Evolutionary conservation across 2,329 filamentous ascomycete species (phyloP), one percentile per base, ranked within the genome.

Genomic region (Fusarium burgessii): DNA sequence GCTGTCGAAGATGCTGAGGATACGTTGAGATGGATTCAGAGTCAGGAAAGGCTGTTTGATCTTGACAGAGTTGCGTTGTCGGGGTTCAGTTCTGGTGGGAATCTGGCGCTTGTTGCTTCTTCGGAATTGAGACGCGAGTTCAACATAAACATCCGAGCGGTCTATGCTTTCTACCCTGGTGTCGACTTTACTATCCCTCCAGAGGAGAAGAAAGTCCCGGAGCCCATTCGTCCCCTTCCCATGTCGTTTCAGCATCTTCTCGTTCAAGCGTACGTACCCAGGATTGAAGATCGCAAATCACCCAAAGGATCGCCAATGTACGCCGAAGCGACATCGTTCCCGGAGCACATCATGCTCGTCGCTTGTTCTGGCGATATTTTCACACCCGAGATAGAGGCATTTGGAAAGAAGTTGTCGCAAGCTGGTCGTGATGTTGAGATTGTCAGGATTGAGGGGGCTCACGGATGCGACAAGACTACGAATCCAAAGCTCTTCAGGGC

Each of bases 11-110:
- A 77, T 12, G 71, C 80, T 74, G 46, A 85, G 59, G 84, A 86
- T 62, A 77, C 79, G 2, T 17, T 76, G 3, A 57, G 66, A 50
- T 49, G 81, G 83, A 66, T 81, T 2, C 55, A 58, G n/a, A 65
- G 75, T 2, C 76, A 71, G 41, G 46, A 68, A 1, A 74, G 71
- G 18, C 61, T 72, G 15, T 79, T 81, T 27, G 78, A 84, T 70
- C 64, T 76, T 3, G 66, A 73, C 2, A 71, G 76, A 1, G 70
- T 87, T 12, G 85, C 82, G 4, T 47, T 87, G 0, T 83, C 82
- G 9, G 86, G 86, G 1, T 84, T 84, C 47, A 84, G 82, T 13
- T 82, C 83, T 0, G 86, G 86, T 2, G 85, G 78, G 2, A 85
- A 82, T 61, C 73, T 87, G 25, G 81, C 82, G 13, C 70, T 87